Conservation (phyloP, 1,284 basidiomycete genomes). For the Omphalotus olearius region DNA sequence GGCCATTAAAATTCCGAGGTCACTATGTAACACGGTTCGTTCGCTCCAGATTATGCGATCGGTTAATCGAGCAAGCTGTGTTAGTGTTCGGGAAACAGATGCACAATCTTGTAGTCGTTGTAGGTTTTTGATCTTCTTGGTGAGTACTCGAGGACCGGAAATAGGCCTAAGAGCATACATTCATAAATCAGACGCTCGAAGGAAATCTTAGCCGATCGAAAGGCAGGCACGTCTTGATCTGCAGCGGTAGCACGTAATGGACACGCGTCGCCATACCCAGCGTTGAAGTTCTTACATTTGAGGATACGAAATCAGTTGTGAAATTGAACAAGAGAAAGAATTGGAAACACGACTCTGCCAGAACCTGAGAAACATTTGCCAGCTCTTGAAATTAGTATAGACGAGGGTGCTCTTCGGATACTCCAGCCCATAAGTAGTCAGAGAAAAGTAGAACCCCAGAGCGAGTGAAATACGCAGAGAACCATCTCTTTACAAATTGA, state of each 20-base stretch:
- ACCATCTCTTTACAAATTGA: too few relatives aligned
- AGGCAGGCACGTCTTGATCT: slow-evolving; percentile 12
- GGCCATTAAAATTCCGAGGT: slow-evolving; percentile 9
- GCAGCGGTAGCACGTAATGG: slow-evolving; percentile 10
- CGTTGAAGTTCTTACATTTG: too few relatives aligned
- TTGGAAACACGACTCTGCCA: too few relatives aligned
- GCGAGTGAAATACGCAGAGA: background rate
- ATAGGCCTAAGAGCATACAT: slow-evolving; percentile 5
- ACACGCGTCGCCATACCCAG: slow-evolving; percentile 3
- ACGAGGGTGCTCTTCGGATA: too few relatives aligned
- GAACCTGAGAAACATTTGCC: too few relatives aligned
- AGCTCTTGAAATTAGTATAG: too few relatives aligned
- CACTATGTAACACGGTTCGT: slow-evolving; percentile 2
- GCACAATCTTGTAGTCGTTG: slow-evolving; percentile 7
- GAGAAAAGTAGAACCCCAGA: background rate
- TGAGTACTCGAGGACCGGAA: slow-evolving; percentile 7
- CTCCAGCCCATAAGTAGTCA: background rate
- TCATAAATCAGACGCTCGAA: slow-evolving; percentile 6
- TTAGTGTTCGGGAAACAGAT: slow-evolving; percentile 8
- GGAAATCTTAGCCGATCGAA: background rate
- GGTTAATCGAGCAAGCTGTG: slow-evolving; percentile 12
- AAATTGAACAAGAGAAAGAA: too few relatives aligned
- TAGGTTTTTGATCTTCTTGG: slow-evolving; percentile 3
- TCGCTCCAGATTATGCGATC: slow-evolving; percentile 5
- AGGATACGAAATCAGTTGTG: too few relatives aligned